These are phyloP conservation scores for Aspergillus hortae DNA, from an alignment of 2,329 filamentous ascomycete genomes.

Conservation along the genomic window DNA sequence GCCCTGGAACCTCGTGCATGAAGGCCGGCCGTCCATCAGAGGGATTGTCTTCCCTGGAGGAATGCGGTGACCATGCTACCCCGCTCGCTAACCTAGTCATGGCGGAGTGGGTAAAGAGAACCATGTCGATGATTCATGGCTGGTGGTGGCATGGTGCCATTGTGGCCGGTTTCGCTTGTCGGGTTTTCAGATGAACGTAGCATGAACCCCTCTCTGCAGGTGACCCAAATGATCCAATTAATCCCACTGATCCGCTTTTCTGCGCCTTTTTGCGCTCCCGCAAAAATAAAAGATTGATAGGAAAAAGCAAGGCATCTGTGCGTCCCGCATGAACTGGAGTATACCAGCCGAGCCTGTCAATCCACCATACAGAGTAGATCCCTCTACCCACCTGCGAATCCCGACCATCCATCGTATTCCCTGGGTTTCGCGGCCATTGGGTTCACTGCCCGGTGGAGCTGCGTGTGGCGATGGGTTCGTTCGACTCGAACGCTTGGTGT, in stretches of 20 bases:
- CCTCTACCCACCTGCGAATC: constrained; percentile 4
- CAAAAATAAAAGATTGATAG: constrained; percentile 1
- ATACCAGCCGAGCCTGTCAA: constrained; percentile 11
- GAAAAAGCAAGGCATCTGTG: constrained; percentile 9
- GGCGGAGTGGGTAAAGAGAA: constrained; percentile 5
- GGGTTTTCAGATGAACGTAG: constrained; percentile 5
- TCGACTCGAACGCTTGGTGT: constrained; percentile 9
- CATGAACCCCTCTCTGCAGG: not conserved
- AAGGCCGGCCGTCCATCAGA: constrained; percentile 5
- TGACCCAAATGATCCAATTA: not conserved
- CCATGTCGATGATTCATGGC: constrained; percentile 9
- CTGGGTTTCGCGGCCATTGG: constrained; percentile 4
- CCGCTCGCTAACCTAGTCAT: constrained; percentile 12
- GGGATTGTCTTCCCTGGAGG: not conserved
- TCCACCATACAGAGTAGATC: constrained; percentile 1
- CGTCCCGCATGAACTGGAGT: constrained; percentile 9
- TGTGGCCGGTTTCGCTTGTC: constrained; percentile 11
- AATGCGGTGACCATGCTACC: constrained; percentile 4
- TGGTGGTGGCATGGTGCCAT: constrained; percentile 2
- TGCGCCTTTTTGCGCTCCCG: too few species aligned
- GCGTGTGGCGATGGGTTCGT: constrained; percentile 15
- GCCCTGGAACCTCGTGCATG: constrained; percentile 11
- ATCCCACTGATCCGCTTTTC: constrained; percentile 4
- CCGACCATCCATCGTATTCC: constrained; percentile 11
- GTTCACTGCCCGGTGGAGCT: constrained; percentile 12